These are phyloP conservation scores for Terfezia claveryi DNA, from an alignment of 495 filamentous ascomycete genomes.

Conservation along the genomic window DNA sequence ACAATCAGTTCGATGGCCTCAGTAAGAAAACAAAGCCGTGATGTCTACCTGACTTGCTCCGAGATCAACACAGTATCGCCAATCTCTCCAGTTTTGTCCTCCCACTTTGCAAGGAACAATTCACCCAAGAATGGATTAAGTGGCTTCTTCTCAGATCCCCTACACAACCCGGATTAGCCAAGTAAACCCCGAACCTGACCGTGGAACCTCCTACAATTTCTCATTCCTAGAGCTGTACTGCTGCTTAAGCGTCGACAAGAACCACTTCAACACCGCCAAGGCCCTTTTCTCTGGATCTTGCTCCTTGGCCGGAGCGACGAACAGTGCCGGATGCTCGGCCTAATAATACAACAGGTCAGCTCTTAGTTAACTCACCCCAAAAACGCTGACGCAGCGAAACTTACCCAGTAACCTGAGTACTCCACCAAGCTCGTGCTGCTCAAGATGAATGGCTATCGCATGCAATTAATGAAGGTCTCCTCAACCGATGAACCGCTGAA, in stretches of 20 bases:
- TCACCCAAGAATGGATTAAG: constrained; percentile 83
- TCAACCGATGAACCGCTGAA: background rate
- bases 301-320: constrained; percentile 69
- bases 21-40: background rate
- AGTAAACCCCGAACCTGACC: background rate
- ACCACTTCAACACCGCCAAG: constrained; percentile 85
- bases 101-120: constrained; percentile 75
- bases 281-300: constrained; percentile 62
- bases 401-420: constrained; percentile 83
- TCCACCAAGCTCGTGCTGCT: constrained; percentile 78
- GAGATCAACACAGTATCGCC: constrained; percentile 30
- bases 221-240: constrained; percentile 82
- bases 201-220: constrained; percentile 28
- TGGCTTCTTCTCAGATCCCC: constrained; percentile 88
- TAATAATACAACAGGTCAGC: constrained; percentile 3
- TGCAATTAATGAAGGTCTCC: no score
- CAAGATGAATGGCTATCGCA: constrained; percentile 55
- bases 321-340: constrained; percentile 69
- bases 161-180: constrained; percentile 1
- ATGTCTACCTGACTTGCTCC: constrained; percentile 56
- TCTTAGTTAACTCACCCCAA: background rate
- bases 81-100: constrained; percentile 35
- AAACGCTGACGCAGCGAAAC: constrained; percentile 1
- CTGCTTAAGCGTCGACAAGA: constrained; percentile 83
- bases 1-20: background rate